Evolutionary conservation across 2,329 filamentous ascomycete species (phyloP), one percentile per base, ranked within the genome.

Genomic region (Xylaria sp.): DNA sequence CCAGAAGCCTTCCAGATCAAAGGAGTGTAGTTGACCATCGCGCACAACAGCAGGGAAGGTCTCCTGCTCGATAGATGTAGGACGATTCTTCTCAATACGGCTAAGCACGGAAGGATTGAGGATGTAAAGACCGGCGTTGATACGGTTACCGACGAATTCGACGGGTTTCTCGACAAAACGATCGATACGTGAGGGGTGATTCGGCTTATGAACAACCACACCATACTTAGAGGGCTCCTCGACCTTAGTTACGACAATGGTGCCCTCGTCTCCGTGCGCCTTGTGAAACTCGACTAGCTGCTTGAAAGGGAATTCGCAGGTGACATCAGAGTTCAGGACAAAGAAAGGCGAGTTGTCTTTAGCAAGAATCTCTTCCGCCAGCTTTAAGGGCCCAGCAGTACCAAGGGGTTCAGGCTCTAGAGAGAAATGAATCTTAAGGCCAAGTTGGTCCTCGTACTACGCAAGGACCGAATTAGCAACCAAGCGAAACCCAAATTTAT

Each of bases 111-210:
- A 94, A 58, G 94, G 94, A 87, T 98, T 98, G 78, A 98, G 87
- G 77, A 98, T 97, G 87, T 98, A 98, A 83, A 98, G 93, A 84
- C 96, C 96, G 75, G 95, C 96, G 78, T 98, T 98, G 88, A 98
- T 98, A 74, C 95, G 92, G 88, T 98, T 98, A 77, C 95, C 95
- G 67, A 98, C 95, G 79, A 98, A 98, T 84, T 98, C 93, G 80
- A 98, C 93, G 44, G 95, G 95, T 88, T 99, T 99, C 89, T 99
- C 95, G 75, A 99, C 96, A 85, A 99, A 99, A 75, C 96, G 94
- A 83, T 99, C 96, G 82, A 99, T 98, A 79, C 93, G 90, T 55
- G 93, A 93, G 63, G 93, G 84, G 84, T 97, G 93, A 82, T 91
- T 92, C 71, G 94, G 93, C 86, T 97, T 96, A 90, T 98, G 95